A percentile compares a stretch with the other conserved stretches of the same genome.
These are phyloP conservation scores for Babesia bigemina DNA, from an alignment of 169 alveolate genomes.

Conservation along the genomic window DNA sequence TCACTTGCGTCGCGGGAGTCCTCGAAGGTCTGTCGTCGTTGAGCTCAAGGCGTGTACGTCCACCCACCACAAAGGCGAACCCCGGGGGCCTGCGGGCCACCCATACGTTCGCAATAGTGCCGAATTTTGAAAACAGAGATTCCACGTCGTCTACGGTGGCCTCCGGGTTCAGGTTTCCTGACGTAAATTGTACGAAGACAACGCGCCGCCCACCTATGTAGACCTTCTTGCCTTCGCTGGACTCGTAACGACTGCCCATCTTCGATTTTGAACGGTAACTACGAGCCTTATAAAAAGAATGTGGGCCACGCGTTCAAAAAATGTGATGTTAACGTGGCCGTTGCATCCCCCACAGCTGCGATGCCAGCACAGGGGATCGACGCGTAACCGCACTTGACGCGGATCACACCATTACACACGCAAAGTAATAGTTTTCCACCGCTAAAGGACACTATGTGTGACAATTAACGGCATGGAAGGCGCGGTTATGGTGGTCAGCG, in stretches of 20 bases:
- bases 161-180: slow-evolving; percentile 62
- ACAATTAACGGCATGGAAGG: too few species aligned
- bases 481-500: too few species aligned
- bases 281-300: neutral
- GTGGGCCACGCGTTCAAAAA: too few species aligned
- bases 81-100: slow-evolving; percentile 72
- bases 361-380: neutral
- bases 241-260: slow-evolving; percentile 55
- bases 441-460: too few species aligned
- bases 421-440: too few species aligned
- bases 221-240: slow-evolving; percentile 48
- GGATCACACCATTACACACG: too few species aligned
- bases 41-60: neutral
- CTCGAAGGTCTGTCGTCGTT: slow-evolving; percentile 48
- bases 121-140: slow-evolving; percentile 59
- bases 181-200: too few species aligned
- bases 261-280: neutral
- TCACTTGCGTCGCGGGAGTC: slow-evolving; percentile 65
- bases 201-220: slow-evolving; percentile 36
- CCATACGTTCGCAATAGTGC: slow-evolving; percentile 60
- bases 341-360: slow-evolving; percentile 25
- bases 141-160: slow-evolving; percentile 61
- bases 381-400: too few species aligned
- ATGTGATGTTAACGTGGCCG: too few species aligned
- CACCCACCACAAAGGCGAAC: slow-evolving; percentile 64